Evolutionary conservation across 345 rosid genomes (phyloP).

Genomic region (thale cress (Arabidopsis thaliana)): TAIR10.1 NC_003070.9:7912501-7913000

Average conservation of each 20-base stretch:
- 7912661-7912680: not conserved
- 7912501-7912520: slow-evolving; percentile 72
- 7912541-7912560: slow-evolving; percentile 76
- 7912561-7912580: slow-evolving; percentile 80
- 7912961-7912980: slow-evolving; percentile 79
- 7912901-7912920: slow-evolving; percentile 78
- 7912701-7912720: not conserved
- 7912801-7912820: slow-evolving; percentile 78
- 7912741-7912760: slow-evolving; percentile 83
- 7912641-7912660: slow-evolving; percentile 52
- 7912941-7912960: slow-evolving; percentile 83
- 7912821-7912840: slow-evolving; percentile 66
- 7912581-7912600: slow-evolving; percentile 69
- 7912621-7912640: slow-evolving; percentile 78
- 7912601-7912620: slow-evolving; percentile 80
- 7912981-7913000: slow-evolving; percentile 78
- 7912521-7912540: slow-evolving; percentile 81
- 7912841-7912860: slow-evolving; percentile 71
- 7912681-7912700: slow-evolving; percentile 4
- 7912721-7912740: slow-evolving; percentile 88
- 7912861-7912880: slow-evolving; percentile 78
- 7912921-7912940: slow-evolving; percentile 88
- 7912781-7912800: slow-evolving; percentile 73
- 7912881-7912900: slow-evolving; percentile 76
- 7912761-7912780: slow-evolving; percentile 64